Percentiles rank a stretch among this genome's conserved stretches.
phyloP scores from a whole-genome alignment of 2,329 filamentous ascomycete species.

The Colletotrichum sidae region DNA sequence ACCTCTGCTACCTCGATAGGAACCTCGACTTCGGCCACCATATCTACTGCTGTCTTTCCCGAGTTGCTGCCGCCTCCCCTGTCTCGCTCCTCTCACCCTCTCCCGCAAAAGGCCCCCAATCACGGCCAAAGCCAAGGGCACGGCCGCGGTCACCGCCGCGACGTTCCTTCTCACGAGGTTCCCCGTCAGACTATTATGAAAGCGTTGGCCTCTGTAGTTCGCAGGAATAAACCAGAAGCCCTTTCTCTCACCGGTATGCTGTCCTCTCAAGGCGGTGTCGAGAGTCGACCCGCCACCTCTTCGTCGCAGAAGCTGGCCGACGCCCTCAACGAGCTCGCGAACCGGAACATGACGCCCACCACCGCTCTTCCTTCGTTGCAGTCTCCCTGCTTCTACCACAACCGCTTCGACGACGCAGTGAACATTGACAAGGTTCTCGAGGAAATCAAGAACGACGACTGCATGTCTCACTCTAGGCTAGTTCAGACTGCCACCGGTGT shows the following conservation, averaged over 20 bases:
- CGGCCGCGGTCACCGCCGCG: constrained; percentile 52
- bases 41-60: constrained; percentile 36
- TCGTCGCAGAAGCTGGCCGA: constrained; percentile 74
- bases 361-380: constrained; percentile 77
- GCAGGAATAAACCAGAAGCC: constrained; percentile 71
- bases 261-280: constrained; percentile 54
- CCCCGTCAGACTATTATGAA: constrained; percentile 87
- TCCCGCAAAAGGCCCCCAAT: not conserved
- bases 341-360: constrained; percentile 53
- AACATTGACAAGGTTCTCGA: constrained; percentile 95
- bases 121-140: constrained; percentile 33
- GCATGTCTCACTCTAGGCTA: constrained; percentile 91
- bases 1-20: constrained; percentile 39
- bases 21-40: constrained; percentile 28
- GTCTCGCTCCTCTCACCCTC: constrained; percentile 20
- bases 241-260: constrained; percentile 72
- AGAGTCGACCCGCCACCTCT: constrained; percentile 55
- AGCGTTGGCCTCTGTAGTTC: constrained; percentile 76
- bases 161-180: constrained; percentile 71
- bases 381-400: constrained; percentile 97
- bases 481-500: constrained; percentile 97
- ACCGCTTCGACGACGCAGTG: constrained; percentile 94
- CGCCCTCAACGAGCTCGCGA: constrained; percentile 65
- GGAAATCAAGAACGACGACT: constrained; percentile 90
- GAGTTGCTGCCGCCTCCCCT: constrained; percentile 42